These are phyloP conservation scores for Drosera spatulata DNA, from an alignment of 179 eudicot genomes.

Conservation along the genomic window DNA sequence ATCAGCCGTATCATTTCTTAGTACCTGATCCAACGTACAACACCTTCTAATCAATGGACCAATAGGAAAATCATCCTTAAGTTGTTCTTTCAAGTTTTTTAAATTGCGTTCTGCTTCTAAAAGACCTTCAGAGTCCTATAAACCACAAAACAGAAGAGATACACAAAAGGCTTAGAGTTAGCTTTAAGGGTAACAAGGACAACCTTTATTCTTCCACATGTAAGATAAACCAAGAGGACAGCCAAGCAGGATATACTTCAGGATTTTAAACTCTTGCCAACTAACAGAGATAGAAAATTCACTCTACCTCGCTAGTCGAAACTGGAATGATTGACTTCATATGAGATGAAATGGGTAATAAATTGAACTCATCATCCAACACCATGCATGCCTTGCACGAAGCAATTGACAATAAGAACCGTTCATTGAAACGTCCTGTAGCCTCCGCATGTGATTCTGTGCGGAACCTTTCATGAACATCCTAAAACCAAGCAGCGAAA, in stretches of 20 bases:
- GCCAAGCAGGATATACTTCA: too few species aligned
- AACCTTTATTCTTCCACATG: too few species aligned
- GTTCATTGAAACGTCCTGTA: conserved; percentile 83
- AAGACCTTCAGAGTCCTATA: conserved; percentile 66
- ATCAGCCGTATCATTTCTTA: not conserved
- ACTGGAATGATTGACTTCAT: conserved; percentile 51
- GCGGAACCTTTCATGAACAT: conserved; percentile 83
- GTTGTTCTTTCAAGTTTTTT: conserved; percentile 42
- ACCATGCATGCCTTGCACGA: conserved; percentile 77
- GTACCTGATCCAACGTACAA: conserved; percentile 87
- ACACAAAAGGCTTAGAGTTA: not conserved
- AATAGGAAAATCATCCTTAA: conserved; percentile 68
- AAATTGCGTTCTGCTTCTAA: conserved; percentile 57
- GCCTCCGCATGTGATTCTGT: conserved; percentile 79
- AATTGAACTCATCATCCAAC: conserved; percentile 87
- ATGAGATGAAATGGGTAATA: conserved; percentile 86
- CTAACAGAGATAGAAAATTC: not conserved
- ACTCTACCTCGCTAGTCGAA: conserved; percentile 50
- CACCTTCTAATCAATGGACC: conserved; percentile 75
- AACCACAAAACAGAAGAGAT: not conserved
- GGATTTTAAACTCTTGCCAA: not conserved
- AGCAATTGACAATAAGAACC: conserved; percentile 75
- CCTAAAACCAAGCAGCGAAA: conserved; percentile 27
- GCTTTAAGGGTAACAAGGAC: not conserved
- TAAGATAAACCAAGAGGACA: too few species aligned